Percentiles rank a stretch among this genome's conserved stretches.
phyloP scores from a whole-genome alignment of 202 grass and related monocot genomes.

The Bolboschoenoplectus hybrid region DNA sequence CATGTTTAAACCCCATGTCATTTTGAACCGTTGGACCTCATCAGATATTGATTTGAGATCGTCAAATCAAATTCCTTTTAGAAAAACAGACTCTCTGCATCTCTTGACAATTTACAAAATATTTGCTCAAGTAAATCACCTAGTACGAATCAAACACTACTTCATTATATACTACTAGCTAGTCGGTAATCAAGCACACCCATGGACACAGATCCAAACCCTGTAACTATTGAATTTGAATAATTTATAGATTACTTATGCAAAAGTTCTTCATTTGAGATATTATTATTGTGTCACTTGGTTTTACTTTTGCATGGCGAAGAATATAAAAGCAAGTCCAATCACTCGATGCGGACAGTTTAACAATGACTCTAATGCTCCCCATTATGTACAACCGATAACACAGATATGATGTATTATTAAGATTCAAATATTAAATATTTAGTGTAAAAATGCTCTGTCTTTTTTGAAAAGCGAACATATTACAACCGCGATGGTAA shows the following conservation, averaged over 20 bases:
- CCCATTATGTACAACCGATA: not conserved
- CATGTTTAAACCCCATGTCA: not conserved
- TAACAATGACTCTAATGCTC: not conserved
- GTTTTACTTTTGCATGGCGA: not conserved
- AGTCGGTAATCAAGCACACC: not conserved
- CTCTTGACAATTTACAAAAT: not conserved
- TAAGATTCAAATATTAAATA: no score
- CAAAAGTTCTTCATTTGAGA: not conserved
- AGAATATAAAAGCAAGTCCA: not conserved
- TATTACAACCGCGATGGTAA: no score
- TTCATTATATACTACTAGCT: no score
- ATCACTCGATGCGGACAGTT: not conserved
- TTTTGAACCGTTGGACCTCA: not conserved
- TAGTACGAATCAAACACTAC: no score
- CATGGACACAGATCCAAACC: not conserved
- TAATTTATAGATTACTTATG: not conserved
- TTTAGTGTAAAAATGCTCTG: no score
- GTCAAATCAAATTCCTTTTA: not conserved
- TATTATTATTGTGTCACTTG: not conserved
- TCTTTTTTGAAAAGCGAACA: no score
- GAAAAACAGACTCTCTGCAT: not conserved
- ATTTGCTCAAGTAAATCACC: not conserved
- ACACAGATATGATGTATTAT: no score
- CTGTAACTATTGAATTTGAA: constrained; percentile 10
- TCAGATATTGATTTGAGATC: not conserved